These are phyloP conservation scores for Sordaria brevicollis DNA, from an alignment of 495 filamentous ascomycete species.

Conservation along the genomic window DNA sequence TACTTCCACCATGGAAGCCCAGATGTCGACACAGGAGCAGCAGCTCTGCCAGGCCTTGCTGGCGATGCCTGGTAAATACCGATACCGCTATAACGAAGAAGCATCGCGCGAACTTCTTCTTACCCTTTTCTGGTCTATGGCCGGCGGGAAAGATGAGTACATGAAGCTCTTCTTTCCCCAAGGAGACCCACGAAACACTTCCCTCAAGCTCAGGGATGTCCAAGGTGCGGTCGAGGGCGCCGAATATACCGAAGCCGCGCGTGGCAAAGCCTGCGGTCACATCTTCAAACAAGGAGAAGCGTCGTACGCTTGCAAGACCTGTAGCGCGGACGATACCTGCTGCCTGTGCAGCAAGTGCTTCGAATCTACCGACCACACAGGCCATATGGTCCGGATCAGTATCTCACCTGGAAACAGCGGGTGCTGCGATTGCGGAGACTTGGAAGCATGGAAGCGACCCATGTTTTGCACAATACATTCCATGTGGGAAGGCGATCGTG, in stretches of 20 bases:
- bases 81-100: conserved; percentile 59
- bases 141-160: conserved; percentile 58
- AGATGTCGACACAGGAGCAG: conserved; percentile 63
- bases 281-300: conserved; percentile 90
- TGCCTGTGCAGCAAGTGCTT: conserved; percentile 87
- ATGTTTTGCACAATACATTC: conserved; percentile 93
- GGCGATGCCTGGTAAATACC: conserved; percentile 55
- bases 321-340: conserved; percentile 77
- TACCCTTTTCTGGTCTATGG: conserved; percentile 78
- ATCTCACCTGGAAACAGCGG: conserved; percentile 84
- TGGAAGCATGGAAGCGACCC: conserved; percentile 81
- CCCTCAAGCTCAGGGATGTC: conserved; percentile 68
- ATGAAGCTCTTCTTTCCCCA: conserved; percentile 70
- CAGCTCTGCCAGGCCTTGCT: conserved; percentile 68
- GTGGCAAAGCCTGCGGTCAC: conserved; percentile 93
- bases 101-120: conserved; percentile 61
- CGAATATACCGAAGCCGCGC: conserved; percentile 85
- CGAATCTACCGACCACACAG: conserved; percentile 89
- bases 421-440: conserved; percentile 94
- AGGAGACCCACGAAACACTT: conserved; percentile 26
- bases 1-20: conserved; percentile 24
- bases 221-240: conserved; percentile 90
- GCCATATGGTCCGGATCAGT: conserved; percentile 76
- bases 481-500: conserved; percentile 38
- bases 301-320: conserved; percentile 88